phyloP scores from a whole-genome alignment of 2,329 filamentous ascomycete species.

The Monosporascus sp. region DNA sequence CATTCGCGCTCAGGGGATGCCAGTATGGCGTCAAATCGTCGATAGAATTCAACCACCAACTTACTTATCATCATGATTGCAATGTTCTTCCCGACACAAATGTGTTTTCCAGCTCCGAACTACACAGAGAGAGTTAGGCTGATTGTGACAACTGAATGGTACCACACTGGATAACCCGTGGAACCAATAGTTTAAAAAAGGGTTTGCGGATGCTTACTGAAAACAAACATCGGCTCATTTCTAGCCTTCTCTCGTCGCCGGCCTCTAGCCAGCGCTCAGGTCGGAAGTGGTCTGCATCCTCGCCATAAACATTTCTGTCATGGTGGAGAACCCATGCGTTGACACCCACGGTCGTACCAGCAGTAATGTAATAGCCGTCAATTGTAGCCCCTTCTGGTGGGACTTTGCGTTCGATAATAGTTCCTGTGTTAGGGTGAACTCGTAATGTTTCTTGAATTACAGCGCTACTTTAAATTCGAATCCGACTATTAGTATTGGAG shows the following conservation, averaged over 20 bases:
- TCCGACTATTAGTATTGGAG: background rate
- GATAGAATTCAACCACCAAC: constrained; percentile 1
- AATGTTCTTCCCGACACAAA: constrained; percentile 5
- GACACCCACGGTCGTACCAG: constrained; percentile 3
- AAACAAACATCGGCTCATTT: background rate
- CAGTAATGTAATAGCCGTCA: constrained; percentile 4
- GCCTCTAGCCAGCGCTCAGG: constrained; percentile 7
- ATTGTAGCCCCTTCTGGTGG: constrained; percentile 2
- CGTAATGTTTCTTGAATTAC: background rate
- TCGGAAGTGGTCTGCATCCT: constrained; percentile 4
- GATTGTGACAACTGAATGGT: background rate
- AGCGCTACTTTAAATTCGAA: background rate
- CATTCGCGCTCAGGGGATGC: constrained; percentile 1
- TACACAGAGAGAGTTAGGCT: background rate
- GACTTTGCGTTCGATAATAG: constrained; percentile 5
- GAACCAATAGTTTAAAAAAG: too few species aligned
- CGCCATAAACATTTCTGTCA: constrained; percentile 2
- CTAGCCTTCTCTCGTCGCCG: background rate
- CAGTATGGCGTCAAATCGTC: constrained; percentile 1
- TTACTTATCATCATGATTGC: constrained; percentile 3
- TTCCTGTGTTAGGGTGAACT: constrained; percentile 5
- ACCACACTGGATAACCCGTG: too few species aligned
- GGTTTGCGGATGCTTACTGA: constrained; percentile 1
- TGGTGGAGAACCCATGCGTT: constrained; percentile 6
- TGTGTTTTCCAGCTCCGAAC: constrained; percentile 2